Evolutionary conservation across 2,329 filamentous ascomycete genomes (phyloP).

Genomic region (Blumeriella jaapii): DNA sequence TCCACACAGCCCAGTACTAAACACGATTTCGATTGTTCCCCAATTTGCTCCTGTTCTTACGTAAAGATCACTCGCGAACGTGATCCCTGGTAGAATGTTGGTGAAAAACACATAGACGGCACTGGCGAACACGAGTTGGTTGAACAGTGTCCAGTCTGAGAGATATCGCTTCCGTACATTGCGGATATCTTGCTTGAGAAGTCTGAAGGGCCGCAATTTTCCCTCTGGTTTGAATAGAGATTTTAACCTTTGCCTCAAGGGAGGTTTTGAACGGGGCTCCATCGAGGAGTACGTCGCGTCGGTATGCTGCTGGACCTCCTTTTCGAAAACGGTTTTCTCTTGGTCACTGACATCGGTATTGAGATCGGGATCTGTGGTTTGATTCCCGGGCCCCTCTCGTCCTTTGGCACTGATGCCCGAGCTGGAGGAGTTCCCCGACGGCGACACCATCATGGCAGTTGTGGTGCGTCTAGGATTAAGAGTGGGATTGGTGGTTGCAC

Average conservation of each 20-base stretch:
- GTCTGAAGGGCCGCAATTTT: conserved; percentile 39
- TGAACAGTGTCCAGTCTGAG: conserved; percentile 48
- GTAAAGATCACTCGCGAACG: conserved; percentile 54
- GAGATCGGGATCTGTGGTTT: not conserved
- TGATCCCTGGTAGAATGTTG: conserved; percentile 54
- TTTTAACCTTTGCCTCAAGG: conserved; percentile 6
- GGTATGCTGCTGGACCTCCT: conserved; percentile 1
- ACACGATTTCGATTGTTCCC: conserved; percentile 55
- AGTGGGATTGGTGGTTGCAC: too few species aligned
- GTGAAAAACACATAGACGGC: conserved; percentile 57
- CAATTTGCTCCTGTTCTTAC: conserved; percentile 49
- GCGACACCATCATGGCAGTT: too few species aligned
- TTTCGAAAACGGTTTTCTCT: conserved; percentile 5
- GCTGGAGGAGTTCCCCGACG: conserved; percentile 2
- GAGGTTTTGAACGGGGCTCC: conserved; percentile 1
- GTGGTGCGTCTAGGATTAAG: too few species aligned
- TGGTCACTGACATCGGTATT: not conserved
- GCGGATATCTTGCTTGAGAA: conserved; percentile 37
- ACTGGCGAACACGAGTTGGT: conserved; percentile 51
- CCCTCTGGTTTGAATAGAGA: conserved; percentile 28
- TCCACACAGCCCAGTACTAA: conserved; percentile 53
- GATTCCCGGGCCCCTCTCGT: not conserved
- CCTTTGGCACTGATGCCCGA: not conserved
- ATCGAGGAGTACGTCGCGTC: conserved; percentile 2
- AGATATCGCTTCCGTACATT: conserved; percentile 37